A percentile compares a stretch with the other conserved stretches of the same genome.
Conservation (phyloP, 2,329 filamentous ascomycete species). For the Cytospora mali region DNA sequence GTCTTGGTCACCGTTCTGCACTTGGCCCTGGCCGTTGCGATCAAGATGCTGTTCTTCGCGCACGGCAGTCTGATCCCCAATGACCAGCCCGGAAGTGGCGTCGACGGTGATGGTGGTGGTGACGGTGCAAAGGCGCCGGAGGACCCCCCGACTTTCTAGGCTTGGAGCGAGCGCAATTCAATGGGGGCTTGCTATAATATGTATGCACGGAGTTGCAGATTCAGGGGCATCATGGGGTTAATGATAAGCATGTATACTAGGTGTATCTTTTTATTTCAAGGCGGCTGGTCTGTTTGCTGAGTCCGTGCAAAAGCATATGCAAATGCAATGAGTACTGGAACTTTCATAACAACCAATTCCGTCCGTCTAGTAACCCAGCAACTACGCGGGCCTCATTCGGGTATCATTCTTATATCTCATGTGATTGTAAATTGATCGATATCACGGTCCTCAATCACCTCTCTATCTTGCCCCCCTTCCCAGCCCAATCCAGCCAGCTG, state of each 20-base stretch:
- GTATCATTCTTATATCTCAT: not conserved
- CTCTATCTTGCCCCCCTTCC: conserved; percentile 67
- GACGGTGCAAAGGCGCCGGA: conserved; percentile 18
- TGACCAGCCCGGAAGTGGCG: conserved; percentile 30
- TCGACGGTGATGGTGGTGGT: conserved; percentile 5
- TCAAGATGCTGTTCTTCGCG: conserved; percentile 97
- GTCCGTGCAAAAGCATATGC: conserved; percentile 7
- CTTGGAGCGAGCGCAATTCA: not conserved
- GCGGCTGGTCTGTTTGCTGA: conserved; percentile 6
- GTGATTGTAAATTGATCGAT: too few species aligned
- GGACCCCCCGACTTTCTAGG: conserved; percentile 19
- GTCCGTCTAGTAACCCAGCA: not conserved
- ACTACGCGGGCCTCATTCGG: not conserved
- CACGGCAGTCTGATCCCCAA: conserved; percentile 63
- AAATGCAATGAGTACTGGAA: not conserved
- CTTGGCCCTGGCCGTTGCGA: conserved; percentile 86
- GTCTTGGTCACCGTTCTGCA: conserved; percentile 84
- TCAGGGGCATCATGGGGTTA: conserved; percentile 18
- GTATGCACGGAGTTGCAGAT: not conserved
- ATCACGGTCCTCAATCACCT: conserved; percentile 42
- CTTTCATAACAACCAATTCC: not conserved
- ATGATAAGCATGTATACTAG: conserved; percentile 23
- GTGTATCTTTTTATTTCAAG: not conserved
- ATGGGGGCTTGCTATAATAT: not conserved
- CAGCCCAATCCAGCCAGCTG: conserved; percentile 82